phyloP scores from a whole-genome alignment of 768 basidiomycete species.

The Lenzites betulinus region DNA sequence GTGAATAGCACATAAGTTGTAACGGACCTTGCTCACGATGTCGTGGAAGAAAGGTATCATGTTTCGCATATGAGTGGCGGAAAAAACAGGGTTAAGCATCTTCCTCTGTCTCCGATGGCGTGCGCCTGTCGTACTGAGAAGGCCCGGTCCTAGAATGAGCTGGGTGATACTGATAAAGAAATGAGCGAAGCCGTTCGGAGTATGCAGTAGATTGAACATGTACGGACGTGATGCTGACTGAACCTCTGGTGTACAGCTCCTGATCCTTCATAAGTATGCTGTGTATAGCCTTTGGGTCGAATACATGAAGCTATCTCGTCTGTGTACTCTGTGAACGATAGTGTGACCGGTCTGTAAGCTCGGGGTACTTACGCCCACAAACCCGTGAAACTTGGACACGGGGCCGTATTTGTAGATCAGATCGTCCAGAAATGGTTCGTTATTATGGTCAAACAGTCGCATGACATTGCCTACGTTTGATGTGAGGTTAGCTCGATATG shows the following conservation, averaged over 20 bases:
- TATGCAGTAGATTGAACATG: too few species aligned
- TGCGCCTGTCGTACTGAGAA: too few species aligned
- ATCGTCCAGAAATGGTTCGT: too few species aligned
- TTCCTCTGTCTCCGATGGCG: constrained; percentile 25
- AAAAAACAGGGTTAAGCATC: constrained; percentile 28
- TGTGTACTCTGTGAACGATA: neutral
- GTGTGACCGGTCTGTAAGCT: neutral
- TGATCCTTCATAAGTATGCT: neutral
- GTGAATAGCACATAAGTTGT: neutral
- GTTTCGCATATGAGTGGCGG: constrained; percentile 23
- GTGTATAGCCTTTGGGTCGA: neutral
- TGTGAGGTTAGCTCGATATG: neutral
- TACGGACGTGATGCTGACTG: too few species aligned
- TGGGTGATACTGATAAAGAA: too few species aligned
- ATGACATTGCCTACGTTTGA: too few species aligned
- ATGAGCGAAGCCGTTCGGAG: too few species aligned
- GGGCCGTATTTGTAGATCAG: too few species aligned
- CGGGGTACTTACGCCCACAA: neutral
- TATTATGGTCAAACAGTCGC: too few species aligned
- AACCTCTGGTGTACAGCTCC: neutral
- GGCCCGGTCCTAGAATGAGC: too few species aligned
- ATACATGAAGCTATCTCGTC: neutral
- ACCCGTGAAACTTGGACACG: neutral
- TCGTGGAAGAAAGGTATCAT: constrained; percentile 28
- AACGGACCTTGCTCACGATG: constrained; percentile 12